Conservation (phyloP, 805 yeast genomes). For the Yamadazyma tumulicola region DNA sequence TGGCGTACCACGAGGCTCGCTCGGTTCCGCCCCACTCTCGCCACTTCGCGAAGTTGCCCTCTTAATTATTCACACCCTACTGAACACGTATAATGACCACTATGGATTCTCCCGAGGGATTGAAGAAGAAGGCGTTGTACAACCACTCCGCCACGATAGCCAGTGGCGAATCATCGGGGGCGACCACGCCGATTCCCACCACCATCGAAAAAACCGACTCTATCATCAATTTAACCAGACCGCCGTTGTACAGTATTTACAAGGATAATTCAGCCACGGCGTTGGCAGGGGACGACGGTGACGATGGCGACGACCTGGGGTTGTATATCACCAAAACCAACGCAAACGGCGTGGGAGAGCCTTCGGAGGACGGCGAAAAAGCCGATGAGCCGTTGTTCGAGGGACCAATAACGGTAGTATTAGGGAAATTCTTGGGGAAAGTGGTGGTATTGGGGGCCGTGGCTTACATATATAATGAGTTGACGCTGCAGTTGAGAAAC, state of each 20-base stretch:
- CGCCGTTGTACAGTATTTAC: constrained; percentile 49
- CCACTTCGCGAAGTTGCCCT: no score
- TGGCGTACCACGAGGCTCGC: no score
- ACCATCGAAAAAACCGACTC: constrained; percentile 37
- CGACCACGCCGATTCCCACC: constrained; percentile 16
- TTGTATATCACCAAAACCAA: constrained; percentile 9
- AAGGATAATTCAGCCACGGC: constrained; percentile 40
- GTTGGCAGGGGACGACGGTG: constrained; percentile 25
- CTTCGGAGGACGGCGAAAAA: neutral
- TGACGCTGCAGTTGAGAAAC: constrained; percentile 50
- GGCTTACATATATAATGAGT: constrained; percentile 52
- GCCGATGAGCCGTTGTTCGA: neutral
- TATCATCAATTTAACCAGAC: constrained; percentile 46
- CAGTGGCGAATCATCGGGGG: constrained; percentile 2
- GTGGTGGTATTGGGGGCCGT: constrained; percentile 32
- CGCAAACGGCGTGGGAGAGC: neutral
- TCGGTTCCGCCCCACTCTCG: no score
- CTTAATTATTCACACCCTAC: no score
- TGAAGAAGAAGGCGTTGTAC: constrained; percentile 4
- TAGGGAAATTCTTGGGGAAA: constrained; percentile 14
- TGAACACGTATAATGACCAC: no score
- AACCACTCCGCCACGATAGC: neutral
- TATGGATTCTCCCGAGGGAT: no score
- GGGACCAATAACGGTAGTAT: constrained; percentile 6
- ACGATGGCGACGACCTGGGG: constrained; percentile 2